Base-by-base conservation (phyloP, 306 rosid genomes). In the Corylus americana region DNA sequence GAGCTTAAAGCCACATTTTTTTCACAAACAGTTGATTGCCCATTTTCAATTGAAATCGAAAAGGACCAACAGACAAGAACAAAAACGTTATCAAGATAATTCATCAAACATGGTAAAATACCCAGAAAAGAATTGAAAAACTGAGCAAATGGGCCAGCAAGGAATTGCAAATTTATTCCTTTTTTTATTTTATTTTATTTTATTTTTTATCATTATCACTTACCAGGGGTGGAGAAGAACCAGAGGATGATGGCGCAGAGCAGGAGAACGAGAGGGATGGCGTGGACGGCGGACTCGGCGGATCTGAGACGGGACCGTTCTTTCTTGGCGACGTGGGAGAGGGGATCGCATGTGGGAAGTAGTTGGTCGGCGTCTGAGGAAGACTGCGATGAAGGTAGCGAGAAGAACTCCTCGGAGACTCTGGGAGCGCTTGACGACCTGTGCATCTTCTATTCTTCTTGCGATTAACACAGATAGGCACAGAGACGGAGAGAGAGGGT, bases 231-330 rank as follows among this genome's bases (percentile, higher is more conserved):
- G 71, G 99, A 93, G 86, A 93, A 93, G 88, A 96, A 79, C 98
- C 99, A 96, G 75, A 96, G 99, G 82, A 96, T 55, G 85, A 90
- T 25, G 18, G 90, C 97, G 83, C 97, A 91, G 83, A 94, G 83
- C 71, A 90, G 80, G 64, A 94, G 82, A 14, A 93, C 82, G 77
- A 93, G 77, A 79, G 99, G 99, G 79, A 96, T 96, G 50, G 83
- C 73, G 89, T 96, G 99, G 81, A 96, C 59, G 35, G 91, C 87
- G 66, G 85, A 82, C 31, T 88, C 88, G 0, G 98, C 91, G 72
- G 87, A 89, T 85, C 85, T 88, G 80, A 90, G 78, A 67, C 91
- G 93, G 66, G 77, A 81, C 11, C 77, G 87, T 48, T 96, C 89
- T 68, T 72, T 89, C 87, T 79, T 80, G 61, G 92, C 86, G 64